Evolutionary conservation across 2,329 filamentous ascomycete genomes (phyloP), one percentile per base, ranked within the genome.

Genomic region (Ascochyta pisi): DNA sequence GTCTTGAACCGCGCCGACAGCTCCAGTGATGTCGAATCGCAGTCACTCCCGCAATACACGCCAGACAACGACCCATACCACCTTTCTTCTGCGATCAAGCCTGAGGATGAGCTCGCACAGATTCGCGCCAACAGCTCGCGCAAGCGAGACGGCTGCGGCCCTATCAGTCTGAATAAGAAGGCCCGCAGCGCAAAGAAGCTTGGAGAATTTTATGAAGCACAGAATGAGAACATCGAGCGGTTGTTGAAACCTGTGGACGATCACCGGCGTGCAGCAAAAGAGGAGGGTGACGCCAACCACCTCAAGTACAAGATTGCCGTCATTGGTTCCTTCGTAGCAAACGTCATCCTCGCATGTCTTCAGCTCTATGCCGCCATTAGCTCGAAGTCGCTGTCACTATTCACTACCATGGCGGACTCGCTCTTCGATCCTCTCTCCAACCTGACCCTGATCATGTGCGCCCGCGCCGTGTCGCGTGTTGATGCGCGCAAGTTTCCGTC

Each of bases 361-460:
- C 95, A 99, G 77, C 80, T 97, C 34, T 99, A 96, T 73, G 95
- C 89, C 39, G 95, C 95, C 58, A 84, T 91, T 41, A 86, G 90
- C 0, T 96, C 93, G 0, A 87, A 89, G 42, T 97, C 92, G n/a
- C 84, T 98, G 33, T 96, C 94, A 5, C 86, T 99, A 42, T 97
- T 98, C 79, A 97, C 95, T 15, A 99, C 94, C 61, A 96, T 96
- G 90, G 94, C 93, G 15, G 95, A 99, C 76, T 88, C 93, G 47
- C 83, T 98, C 63, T 98, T 98, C 78, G 95, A 98, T 72, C 95
- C 92, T 8, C 73, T 96, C 69, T 94, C 90, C 69, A 97, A 96
- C 70, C 75, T 97, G 48, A 94, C 91, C 0, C 83, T 98, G 13
- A 92, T 98, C 54, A 77, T 96, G 34, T 92, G 89, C 58, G 89